A percentile compares a stretch with the other conserved stretches of the same genome.
Conservation (phyloP, 1,284 basidiomycete genomes). For the Ustilago lituana region DNA sequence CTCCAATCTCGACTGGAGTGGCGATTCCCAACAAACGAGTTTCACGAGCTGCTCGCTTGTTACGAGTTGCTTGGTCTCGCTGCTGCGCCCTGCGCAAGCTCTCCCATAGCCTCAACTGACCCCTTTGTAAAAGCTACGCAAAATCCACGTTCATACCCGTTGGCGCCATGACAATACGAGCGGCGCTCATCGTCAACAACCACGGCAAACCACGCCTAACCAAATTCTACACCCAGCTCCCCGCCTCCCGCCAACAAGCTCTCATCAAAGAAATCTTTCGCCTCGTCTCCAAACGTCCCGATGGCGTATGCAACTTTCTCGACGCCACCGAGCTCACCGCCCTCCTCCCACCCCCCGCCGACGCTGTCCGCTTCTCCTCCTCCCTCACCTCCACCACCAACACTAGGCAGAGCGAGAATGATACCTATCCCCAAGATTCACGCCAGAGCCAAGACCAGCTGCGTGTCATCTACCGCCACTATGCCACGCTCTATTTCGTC, state of each 20-base stretch:
- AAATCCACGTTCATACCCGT: too few relatives aligned
- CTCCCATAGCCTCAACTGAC: too few relatives aligned
- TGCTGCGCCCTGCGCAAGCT: too few relatives aligned
- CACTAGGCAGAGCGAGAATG: neutral
- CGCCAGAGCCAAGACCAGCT: conserved; percentile 51
- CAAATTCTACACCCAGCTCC: conserved; percentile 80
- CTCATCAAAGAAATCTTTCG: conserved; percentile 62
- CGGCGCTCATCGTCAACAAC: conserved; percentile 85
- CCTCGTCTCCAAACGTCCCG: conserved; percentile 61
- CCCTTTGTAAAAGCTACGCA: too few relatives aligned
- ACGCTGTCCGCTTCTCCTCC: conserved; percentile 39
- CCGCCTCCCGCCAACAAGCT: conserved; percentile 60
- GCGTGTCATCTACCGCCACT: conserved; percentile 70
- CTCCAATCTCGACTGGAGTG: too few relatives aligned
- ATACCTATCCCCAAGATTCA: neutral
- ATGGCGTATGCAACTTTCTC: conserved; percentile 64
- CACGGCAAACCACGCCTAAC: conserved; percentile 87
- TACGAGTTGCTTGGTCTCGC: too few relatives aligned
- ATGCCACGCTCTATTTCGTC: conserved; percentile 96
- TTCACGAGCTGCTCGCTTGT: too few relatives aligned
- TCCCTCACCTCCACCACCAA: conserved; percentile 12
- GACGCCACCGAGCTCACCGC: conserved; percentile 64
- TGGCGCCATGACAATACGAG: conserved; percentile 82
- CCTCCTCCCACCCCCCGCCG: conserved; percentile 53
- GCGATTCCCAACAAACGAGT: too few relatives aligned